Evolutionary conservation across 805 yeast genomes (phyloP), one percentile per base, ranked within the genome.

Genomic region (Kodamaea lidongshanica): DNA sequence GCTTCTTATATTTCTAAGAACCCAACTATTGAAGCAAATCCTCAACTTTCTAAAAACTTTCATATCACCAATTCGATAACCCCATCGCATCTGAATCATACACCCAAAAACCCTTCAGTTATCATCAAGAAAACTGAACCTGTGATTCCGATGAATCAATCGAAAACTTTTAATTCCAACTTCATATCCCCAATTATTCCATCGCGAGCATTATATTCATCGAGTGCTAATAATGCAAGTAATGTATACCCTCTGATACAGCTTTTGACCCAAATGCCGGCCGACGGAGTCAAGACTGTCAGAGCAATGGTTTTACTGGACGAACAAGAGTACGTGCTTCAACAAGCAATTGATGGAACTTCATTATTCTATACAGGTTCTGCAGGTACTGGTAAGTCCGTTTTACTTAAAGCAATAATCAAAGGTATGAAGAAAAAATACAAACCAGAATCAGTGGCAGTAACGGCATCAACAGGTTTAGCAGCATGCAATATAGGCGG

Each of bases 331-430:
- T 57, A 68, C 28, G 75, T 92, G 13, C 65, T 84, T 7, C 71
- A 75, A 7, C 55, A 83, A 32, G 94, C 79, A 0, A 55, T 72
- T 25, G 48, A 62, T 13, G 87, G 94, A 0, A 58, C 64, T 11
- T 84, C 79, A 36, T 58, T 92, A 3, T 92, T 92, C 50, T 92
- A 84, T 52, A 92, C 98, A 0, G 98, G 98, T 29, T 86, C 96
- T 19, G 98, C 98, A 0, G 98, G 98, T 46, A 92, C 98, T 0
- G 98, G 98, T 50, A 92, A 92, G 51, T 89, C 98, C 1, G 80
- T 92, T 4, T 61, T 92, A n/a, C 59, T 92, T 29, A 69, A 71
- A 38, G 65, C 74, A 7, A 62, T 83, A 20, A 81, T 83, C 32
- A 70, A 72, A 43, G 54, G 65, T 0, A 50, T 83, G 32, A 65